phyloP scores from a whole-genome alignment of 805 yeast species.

The Candida endomychidarum region DNA sequence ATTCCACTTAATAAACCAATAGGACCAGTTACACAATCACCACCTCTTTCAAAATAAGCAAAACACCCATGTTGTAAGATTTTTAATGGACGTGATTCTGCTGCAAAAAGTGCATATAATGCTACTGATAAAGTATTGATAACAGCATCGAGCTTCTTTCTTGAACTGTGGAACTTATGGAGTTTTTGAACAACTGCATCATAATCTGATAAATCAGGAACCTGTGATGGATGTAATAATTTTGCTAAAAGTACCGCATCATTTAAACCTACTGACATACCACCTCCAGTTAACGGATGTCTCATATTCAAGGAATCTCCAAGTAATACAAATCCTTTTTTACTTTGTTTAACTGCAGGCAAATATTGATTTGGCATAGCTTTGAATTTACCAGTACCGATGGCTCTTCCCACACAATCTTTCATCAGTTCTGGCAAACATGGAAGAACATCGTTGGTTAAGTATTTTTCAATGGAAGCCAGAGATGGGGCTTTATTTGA shows the following conservation, averaged over 20 bases:
- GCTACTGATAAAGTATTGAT: slow-evolving; percentile 91
- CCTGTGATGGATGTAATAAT: slow-evolving; percentile 54
- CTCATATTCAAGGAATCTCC: slow-evolving; percentile 98
- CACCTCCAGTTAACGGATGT: slow-evolving; percentile 98
- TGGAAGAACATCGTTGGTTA: slow-evolving; percentile 61
- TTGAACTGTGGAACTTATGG: slow-evolving; percentile 67
- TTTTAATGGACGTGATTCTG: slow-evolving; percentile 62
- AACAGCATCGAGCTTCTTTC: slow-evolving; percentile 80
- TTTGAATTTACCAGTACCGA: slow-evolving; percentile 55
- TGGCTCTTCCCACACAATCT: slow-evolving; percentile 69
- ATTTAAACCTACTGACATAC: slow-evolving; percentile 95
- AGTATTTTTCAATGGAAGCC: slow-evolving; percentile 60
- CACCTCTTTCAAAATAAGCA: slow-evolving; percentile 81
- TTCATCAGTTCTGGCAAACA: slow-evolving; percentile 61
- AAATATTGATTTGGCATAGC: slow-evolving; percentile 94
- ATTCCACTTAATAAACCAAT: slow-evolving; percentile 82
- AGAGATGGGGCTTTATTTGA: slow-evolving; percentile 70
- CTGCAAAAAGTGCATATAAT: slow-evolving; percentile 85
- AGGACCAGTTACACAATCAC: slow-evolving; percentile 75
- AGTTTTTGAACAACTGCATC: slow-evolving; percentile 55
- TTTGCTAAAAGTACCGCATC: slow-evolving; percentile 74
- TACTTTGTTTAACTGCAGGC: slow-evolving; percentile 67
- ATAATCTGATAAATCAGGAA: slow-evolving; percentile 59
- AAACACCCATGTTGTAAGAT: slow-evolving; percentile 88
- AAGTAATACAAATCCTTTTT: slow-evolving; percentile 72